phyloP scores from a whole-genome alignment of 257 asterid genomes.

The Nicotiana undulata region DNA sequence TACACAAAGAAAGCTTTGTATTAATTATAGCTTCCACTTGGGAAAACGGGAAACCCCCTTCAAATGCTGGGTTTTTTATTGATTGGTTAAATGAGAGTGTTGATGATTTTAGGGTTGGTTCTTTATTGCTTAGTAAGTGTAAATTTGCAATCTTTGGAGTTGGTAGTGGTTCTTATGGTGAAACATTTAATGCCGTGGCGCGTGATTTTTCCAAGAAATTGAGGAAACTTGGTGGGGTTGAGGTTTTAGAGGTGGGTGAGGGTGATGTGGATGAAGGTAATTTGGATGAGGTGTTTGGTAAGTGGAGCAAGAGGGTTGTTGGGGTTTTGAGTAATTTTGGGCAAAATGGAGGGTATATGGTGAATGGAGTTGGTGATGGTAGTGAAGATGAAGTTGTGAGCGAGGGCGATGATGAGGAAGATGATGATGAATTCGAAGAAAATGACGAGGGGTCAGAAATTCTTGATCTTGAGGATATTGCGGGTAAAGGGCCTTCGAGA shows the following conservation, averaged over 20 bases:
- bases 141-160: slow-evolving; percentile 81
- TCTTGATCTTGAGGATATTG: slow-evolving; percentile 95
- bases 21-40: slow-evolving; percentile 80
- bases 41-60: slow-evolving; percentile 78
- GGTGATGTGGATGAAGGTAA: slow-evolving; percentile 76
- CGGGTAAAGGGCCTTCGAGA: slow-evolving; percentile 80
- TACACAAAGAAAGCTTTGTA: slow-evolving; percentile 51
- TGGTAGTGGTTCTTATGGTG: slow-evolving; percentile 74
- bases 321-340: slow-evolving; percentile 38
- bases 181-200: slow-evolving; percentile 60
- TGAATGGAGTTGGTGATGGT: slow-evolving; percentile 28
- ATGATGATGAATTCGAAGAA: slow-evolving; percentile 16
- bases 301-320: slow-evolving; percentile 58
- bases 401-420: slow-evolving; percentile 28
- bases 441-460: slow-evolving; percentile 34
- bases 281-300: slow-evolving; percentile 64
- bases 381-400: slow-evolving; percentile 47
- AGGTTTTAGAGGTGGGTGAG: slow-evolving; percentile 57
- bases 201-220: slow-evolving; percentile 40
- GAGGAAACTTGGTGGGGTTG: slow-evolving; percentile 68
- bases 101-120: slow-evolving; percentile 90
- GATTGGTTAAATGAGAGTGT: slow-evolving; percentile 89
- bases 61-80: slow-evolving; percentile 63
- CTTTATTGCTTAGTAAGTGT: slow-evolving; percentile 53
- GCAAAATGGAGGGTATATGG: slow-evolving; percentile 20